Conservation (phyloP, 2,329 filamentous ascomycete genomes). For the Neophaeococcomyces mojaviensis region DNA sequence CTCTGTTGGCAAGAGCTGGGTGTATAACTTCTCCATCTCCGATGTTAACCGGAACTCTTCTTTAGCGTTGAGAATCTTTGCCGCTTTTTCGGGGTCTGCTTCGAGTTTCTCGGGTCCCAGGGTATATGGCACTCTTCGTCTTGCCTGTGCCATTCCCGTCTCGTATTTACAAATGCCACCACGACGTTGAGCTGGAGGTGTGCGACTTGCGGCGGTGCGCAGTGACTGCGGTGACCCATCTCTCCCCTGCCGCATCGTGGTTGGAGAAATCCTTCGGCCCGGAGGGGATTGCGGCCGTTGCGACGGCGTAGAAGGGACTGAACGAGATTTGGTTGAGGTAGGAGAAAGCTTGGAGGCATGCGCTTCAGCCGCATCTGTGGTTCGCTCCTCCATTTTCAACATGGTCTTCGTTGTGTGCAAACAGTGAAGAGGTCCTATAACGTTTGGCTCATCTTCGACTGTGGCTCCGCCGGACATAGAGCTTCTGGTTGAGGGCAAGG, state of each 20-base stretch:
- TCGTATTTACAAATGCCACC: constrained; percentile 77
- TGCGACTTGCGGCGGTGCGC: constrained; percentile 78
- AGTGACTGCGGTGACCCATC: constrained; percentile 84
- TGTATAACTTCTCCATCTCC: constrained; percentile 80
- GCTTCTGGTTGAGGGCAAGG: background rate
- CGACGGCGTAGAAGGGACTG: constrained; percentile 86
- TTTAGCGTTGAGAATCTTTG: constrained; percentile 61
- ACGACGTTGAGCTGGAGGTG: constrained; percentile 60
- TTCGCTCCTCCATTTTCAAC: background rate
- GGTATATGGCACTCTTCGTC: constrained; percentile 85
- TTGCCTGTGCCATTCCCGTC: constrained; percentile 71
- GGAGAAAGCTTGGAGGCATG: constrained; percentile 34
- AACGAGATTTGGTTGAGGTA: constrained; percentile 48
- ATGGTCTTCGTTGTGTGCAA: background rate
- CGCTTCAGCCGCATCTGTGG: constrained; percentile 21
- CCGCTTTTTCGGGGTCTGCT: constrained; percentile 61
- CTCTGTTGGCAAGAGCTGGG: constrained; percentile 71
- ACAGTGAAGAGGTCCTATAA: constrained; percentile 7
- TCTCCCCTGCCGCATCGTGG: constrained; percentile 62
- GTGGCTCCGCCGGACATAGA: background rate
- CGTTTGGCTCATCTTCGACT: constrained; percentile 1
- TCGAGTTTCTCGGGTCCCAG: constrained; percentile 68
- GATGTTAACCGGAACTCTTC: constrained; percentile 68
- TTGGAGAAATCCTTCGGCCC: constrained; percentile 71
- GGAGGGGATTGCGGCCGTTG: constrained; percentile 79